A percentile compares a stretch with the other conserved stretches of the same genome.
phyloP scores from a whole-genome alignment of 2,329 filamentous ascomycete genomes.

The Botryotinia globosa region DNA sequence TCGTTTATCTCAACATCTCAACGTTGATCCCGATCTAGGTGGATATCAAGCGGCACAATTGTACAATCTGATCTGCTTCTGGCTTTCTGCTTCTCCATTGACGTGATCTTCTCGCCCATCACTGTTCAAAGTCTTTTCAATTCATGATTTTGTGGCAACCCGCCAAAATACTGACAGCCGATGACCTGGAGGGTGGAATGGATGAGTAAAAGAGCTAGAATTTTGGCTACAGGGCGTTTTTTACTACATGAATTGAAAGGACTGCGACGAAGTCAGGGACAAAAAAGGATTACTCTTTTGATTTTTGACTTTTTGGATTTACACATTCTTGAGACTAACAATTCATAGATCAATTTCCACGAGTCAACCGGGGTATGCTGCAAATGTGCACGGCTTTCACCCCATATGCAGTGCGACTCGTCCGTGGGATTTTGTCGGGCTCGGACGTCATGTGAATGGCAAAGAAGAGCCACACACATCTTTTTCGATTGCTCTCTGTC shows the following conservation, averaged over 20 bases:
- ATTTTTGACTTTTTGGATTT: not conserved
- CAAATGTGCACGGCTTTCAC: not conserved
- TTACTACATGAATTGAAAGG: too few species aligned
- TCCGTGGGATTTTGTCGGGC: not conserved
- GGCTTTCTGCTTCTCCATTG: not conserved
- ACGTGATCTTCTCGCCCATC: not conserved
- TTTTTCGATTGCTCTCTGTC: not conserved
- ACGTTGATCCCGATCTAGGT: not conserved
- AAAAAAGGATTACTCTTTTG: not conserved
- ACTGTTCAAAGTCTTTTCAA: not conserved
- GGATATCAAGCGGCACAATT: not conserved
- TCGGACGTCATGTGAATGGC: conserved; percentile 2
- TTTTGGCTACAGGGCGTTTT: not conserved
- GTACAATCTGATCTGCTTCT: not conserved
- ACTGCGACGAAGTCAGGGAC: not conserved
- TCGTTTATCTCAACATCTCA: not conserved
- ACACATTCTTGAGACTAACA: not conserved
- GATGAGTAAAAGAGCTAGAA: not conserved
- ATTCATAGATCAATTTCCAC: not conserved
- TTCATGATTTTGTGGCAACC: not conserved
- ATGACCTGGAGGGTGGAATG: not conserved
- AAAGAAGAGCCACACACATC: not conserved
- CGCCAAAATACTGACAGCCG: not conserved
- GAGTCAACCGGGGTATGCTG: not conserved
- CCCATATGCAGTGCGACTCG: not conserved